A percentile compares a stretch with the other conserved stretches of the same genome.
phyloP scores from a whole-genome alignment of 306 rosid genomes.

The Prunus persica region DNA sequence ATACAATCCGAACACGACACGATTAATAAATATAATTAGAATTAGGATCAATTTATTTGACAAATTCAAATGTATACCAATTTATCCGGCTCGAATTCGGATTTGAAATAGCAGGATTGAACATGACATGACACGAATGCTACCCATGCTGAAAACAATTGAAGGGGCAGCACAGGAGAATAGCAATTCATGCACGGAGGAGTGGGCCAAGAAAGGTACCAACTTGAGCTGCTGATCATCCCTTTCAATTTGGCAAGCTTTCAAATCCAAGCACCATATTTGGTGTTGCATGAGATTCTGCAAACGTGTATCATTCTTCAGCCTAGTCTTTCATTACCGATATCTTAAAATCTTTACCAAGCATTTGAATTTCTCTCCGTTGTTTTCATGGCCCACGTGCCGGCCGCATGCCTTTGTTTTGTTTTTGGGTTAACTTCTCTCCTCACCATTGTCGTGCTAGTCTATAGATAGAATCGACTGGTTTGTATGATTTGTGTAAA shows the following conservation, averaged over 20 bases:
- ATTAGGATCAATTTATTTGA: not conserved
- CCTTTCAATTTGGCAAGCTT: too few species aligned
- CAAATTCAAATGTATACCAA: not conserved
- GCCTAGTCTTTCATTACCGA: not conserved
- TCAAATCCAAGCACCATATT: not conserved
- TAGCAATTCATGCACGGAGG: not conserved
- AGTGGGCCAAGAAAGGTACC: not conserved
- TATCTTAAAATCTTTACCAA: not conserved
- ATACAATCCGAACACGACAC: not conserved
- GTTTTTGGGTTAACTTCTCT: conserved; percentile 1
- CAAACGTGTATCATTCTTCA: not conserved
- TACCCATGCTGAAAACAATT: not conserved
- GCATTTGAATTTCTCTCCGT: not conserved
- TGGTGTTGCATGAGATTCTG: not conserved
- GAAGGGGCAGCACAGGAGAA: not conserved
- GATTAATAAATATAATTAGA: not conserved
- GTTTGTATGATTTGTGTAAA: not conserved
- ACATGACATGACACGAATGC: not conserved
- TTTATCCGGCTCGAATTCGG: not conserved
- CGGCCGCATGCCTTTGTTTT: not conserved
- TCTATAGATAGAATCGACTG: not conserved
- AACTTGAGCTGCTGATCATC: not conserved
- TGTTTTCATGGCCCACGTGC: not conserved
- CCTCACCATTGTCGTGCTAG: not conserved
- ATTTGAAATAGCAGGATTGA: not conserved